Base-by-base conservation (phyloP, 495 filamentous ascomycete species). In the Sporormia fimetaria region DNA sequence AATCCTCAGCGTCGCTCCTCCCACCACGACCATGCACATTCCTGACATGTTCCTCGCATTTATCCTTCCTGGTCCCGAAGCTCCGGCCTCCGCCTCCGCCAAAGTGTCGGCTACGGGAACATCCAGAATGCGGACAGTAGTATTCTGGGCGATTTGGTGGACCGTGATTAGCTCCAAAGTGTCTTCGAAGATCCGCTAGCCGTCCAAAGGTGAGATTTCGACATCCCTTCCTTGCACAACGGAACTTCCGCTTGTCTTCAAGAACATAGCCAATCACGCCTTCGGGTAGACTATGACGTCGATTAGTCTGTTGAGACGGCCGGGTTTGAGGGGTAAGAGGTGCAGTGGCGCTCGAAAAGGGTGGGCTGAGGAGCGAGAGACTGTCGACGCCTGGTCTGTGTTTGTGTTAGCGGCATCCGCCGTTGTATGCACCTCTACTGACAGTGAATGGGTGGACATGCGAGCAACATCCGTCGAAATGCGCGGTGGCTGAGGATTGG, bases 21-120 rank as follows among this genome's bases (percentile, higher is more conserved):
- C n/a, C n/a, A n/a, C n/a, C n/a, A n/a, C n/a, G n/a, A n/a, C 40
- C 28, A 32, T 47, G 43, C 8, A 40, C 30, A 24, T 40, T 47
- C 14, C 37, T 22, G 8, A 40, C 17, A 21, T 47, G 43, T 30
- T 47, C 43, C 17, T 47, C 43, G n/a, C 43, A 26, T 15, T 47
- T 47, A 28, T 47, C 43, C 17, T 40, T 47, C 12, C 43, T 33
- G 6, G 43, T 16, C 6, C 37, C 35, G 15, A 44, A 44, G 16
- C 41, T 36, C n/a, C 23, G 22, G 4, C 17, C 18, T 7, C 14
- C 14, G 12, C 33, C 30, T 5, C 31, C 31, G 1, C 15, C 18
- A 11, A 15, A 6, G 16, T 6, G 21, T 14, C 28, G 21, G 30
- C 28, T 40, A 4, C 43, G 37, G 2, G 7, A 5, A 17, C 43